A percentile compares a stretch with the other conserved stretches of the same genome.
Conservation (phyloP, 139 green algal genomes). For the Monoraphidium neglectum region DNA sequence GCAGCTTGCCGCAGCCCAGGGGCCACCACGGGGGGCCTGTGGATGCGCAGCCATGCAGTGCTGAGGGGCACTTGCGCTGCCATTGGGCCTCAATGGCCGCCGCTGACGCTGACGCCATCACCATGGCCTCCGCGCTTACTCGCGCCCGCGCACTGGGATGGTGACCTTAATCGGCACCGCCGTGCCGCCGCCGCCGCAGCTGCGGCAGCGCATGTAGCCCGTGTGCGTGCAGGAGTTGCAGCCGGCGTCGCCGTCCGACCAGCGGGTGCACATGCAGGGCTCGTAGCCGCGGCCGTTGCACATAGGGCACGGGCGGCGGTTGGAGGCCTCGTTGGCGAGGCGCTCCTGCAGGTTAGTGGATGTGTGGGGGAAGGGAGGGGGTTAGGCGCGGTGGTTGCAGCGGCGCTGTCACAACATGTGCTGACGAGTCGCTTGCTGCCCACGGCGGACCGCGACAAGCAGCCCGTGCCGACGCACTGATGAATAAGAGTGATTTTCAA, state of each 20-base stretch:
- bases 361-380: not conserved
- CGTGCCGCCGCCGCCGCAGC: conserved; percentile 49
- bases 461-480: not conserved
- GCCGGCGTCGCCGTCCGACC: conserved; percentile 59
- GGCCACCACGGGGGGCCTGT: too few species aligned
- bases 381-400: not conserved
- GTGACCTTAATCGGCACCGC: conserved; percentile 41
- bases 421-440: not conserved
- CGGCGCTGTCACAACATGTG: not conserved
- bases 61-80: too few species aligned
- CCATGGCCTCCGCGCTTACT: too few species aligned
- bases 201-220: conserved; percentile 38
- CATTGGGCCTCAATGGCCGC: too few species aligned
- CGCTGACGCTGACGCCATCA: too few species aligned
- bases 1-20: too few species aligned
- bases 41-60: too few species aligned
- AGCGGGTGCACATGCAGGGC: conserved; percentile 41
- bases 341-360: not conserved
- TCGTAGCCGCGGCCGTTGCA: conserved; percentile 39
- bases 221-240: conserved; percentile 39
- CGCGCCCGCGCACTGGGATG: conserved; percentile 23
- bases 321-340: not conserved
- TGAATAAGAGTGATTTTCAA: too few species aligned
- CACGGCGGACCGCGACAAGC: not conserved
- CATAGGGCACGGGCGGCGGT: conserved; percentile 18